Evolutionary conservation across 352 stramenopile species (phyloP), one percentile per base, ranked within the genome.

Genomic region (Globisporangium megalacanthum): DNA sequence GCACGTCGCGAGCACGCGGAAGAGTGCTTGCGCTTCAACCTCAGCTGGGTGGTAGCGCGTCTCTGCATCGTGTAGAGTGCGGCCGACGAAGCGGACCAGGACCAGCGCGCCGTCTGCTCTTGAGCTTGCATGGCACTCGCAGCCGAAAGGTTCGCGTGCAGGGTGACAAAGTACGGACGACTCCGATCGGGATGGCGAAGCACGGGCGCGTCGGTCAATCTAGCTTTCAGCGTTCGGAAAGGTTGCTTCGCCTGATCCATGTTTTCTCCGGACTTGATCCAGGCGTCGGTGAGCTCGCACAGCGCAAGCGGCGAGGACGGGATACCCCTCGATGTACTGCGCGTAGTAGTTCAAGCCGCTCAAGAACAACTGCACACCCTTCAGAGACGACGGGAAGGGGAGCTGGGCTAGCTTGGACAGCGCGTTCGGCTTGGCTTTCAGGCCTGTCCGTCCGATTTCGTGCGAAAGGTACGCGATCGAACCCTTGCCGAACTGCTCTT

Each of bases 251-350:
- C 33, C 4, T 8, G 4, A 37, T 37, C 33, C 33, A 37, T 4
- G 33, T 37, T 37, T 9, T 37, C 33, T 4, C 33, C 33, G 5
- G 33, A 37, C 33, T 37, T 37, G 33, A 9, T 8, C 33, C 33
- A 25, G 0, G 22, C 37, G 4, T 69, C 59, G 0, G 49, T 63
- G 0, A 72, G 55, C 9, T 70, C 59, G 45, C 70, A 66, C 0
- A 68, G 36, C 0, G 44, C 51, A n/a, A 0, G 50, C 54, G 0
- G 60, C 60, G 9, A 69, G 61, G 3, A 65, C 49, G 1, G 60
- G 42, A 8, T 63, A 65, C 20, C 66, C 25, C 33, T 74, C 55
- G 4, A 71, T 61, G n/a, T 69, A 70, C 17, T 56, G 49, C 17
- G 36, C 56, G 20, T 73, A 73, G 42, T 70, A 70, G n/a, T 66